Base-by-base conservation (phyloP, 1,139 yeast genomes). In the Suhomyces yuchorum region DNA sequence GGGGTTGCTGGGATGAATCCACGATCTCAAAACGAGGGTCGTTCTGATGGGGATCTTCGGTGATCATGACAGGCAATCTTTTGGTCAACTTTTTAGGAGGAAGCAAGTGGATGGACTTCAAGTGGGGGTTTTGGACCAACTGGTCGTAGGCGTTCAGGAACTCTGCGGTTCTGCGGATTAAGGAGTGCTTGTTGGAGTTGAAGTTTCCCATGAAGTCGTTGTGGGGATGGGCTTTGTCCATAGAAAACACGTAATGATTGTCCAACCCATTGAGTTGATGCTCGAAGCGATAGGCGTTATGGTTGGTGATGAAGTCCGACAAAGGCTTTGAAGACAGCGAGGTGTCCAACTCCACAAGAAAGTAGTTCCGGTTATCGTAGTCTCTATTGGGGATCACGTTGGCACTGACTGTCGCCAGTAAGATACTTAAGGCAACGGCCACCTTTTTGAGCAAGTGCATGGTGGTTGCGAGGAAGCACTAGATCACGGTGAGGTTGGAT, bases 241-340 rank as follows among this genome's bases (percentile, higher is more conserved):
- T 61, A 33, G 90, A 84, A 56, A 86, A 84, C 9, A 86, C 87
- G 60, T 75, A 81, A 60, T 82, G 84, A 50, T 81, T 71, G 32
- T 80, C 83, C 34, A 82, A 63, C 0, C 85, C 87, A 28, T 81
- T 68, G 2, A 81, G 79, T 42, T 69, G 77, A 61, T 85, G 87
- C 59, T 86, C 91, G 58, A 69, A 85, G 9, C 54, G 50, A 56
- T 66, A 74, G 8, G 57, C 58, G 12, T 59, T 58, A 12, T 77
- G 71, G 61, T 77, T 70, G 0, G 56, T 35, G 4, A 72, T 65
- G 53, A 78, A 75, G 15, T 59, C 60, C 9, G 57, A 56, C 23
- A 72, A 64, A 12, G 74, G 68, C 41, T 53, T 50, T 43, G 52
- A 62, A 34, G 67, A 56, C 30, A 66, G 50, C n/a, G 33, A 17